phyloP scores from a whole-genome alignment of 2,329 filamentous ascomycete species.

The Alternaria viburni region DNA sequence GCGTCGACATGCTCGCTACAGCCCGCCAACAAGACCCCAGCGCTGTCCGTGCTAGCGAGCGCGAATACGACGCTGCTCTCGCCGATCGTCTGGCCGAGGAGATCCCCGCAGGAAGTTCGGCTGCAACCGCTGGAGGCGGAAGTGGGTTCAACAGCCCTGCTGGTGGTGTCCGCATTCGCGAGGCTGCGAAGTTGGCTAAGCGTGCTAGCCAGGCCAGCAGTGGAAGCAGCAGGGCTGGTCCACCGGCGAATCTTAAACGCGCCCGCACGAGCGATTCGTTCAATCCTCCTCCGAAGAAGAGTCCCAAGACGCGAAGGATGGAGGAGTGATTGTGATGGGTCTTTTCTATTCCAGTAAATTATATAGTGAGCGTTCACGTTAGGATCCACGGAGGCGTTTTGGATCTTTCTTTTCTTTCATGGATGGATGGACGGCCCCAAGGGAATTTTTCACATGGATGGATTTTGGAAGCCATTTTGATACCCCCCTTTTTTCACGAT shows the following conservation, averaged over 20 bases:
- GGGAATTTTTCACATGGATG: neutral
- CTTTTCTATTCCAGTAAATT: neutral
- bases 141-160: conserved; percentile 55
- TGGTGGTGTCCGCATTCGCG: neutral
- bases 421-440: neutral
- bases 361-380: neutral
- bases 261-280: conserved; percentile 20
- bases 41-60: conserved; percentile 49
- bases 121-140: conserved; percentile 57
- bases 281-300: neutral
- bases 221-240: conserved; percentile 20
- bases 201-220: conserved; percentile 7
- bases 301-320: neutral
- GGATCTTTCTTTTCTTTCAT: neutral
- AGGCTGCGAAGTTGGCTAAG: neutral
- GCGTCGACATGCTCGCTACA: conserved; percentile 54
- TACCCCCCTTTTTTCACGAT: neutral
- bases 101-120: conserved; percentile 57
- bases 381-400: neutral
- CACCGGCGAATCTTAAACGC: conserved; percentile 21
- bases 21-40: conserved; percentile 53
- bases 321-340: neutral
- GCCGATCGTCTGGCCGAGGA: conserved; percentile 57
- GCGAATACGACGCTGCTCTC: conserved; percentile 56
- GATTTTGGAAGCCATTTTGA: conserved; percentile 2